Evolutionary conservation across 1,139 yeast genomes (phyloP).

Genomic region (Blastobotrys elegans): DNA sequence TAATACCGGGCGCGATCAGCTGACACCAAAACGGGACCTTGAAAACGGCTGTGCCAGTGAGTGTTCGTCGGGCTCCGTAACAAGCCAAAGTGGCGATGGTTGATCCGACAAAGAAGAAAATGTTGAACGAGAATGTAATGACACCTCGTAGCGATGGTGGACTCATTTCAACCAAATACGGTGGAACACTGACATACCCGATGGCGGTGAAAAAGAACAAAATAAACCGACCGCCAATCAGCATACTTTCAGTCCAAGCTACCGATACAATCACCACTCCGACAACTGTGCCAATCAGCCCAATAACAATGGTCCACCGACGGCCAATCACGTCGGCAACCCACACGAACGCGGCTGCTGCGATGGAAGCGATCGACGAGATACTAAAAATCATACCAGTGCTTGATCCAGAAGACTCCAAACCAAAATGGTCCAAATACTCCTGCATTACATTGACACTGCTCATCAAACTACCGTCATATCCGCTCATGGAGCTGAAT

Average conservation of each 20-base stretch:
- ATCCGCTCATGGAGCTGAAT: constrained; percentile 44
- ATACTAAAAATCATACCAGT: constrained; percentile 18
- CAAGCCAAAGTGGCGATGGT: constrained; percentile 38
- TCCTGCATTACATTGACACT: constrained; percentile 17
- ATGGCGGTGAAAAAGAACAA: constrained; percentile 24
- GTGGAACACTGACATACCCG: constrained; percentile 28
- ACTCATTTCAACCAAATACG: constrained; percentile 21
- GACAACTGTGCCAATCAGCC: constrained; percentile 14
- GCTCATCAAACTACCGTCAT: constrained; percentile 18
- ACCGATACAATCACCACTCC: constrained; percentile 14
- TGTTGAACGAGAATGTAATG: constrained; percentile 35
- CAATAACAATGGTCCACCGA: constrained; percentile 15
- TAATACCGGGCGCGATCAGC: constrained; percentile 39
- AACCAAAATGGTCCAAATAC: constrained; percentile 14
- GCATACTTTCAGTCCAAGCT: constrained; percentile 11
- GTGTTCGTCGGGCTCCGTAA: constrained; percentile 14
- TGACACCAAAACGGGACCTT: constrained; percentile 46
- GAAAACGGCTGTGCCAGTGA: constrained; percentile 36
- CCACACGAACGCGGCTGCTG: constrained; percentile 17
- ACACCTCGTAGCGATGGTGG: constrained; percentile 41
- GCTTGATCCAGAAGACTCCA: constrained; percentile 11
- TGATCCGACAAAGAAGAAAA: constrained; percentile 45
- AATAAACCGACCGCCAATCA: constrained; percentile 24
- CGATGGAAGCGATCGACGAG: constrained; percentile 13
- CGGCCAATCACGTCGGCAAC: constrained; percentile 18